Evolutionary conservation across 177 flowering plant genomes (phyloP).

Genomic region (Telopea speciosissima): DNA sequence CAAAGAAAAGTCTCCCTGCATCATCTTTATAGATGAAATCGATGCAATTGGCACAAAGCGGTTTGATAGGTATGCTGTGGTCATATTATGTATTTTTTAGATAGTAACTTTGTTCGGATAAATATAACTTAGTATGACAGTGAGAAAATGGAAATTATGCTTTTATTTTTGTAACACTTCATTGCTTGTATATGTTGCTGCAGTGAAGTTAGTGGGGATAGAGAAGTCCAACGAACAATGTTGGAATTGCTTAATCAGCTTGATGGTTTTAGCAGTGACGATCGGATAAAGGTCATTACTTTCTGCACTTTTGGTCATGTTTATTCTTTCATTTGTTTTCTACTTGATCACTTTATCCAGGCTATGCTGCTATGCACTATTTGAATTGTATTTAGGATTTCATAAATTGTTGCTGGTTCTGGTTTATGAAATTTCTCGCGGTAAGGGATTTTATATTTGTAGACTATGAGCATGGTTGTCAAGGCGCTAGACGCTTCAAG

Average conservation of each 20-base stretch:
- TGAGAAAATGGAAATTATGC: no score
- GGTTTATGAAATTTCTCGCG: not conserved
- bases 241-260: slow-evolving; percentile 93
- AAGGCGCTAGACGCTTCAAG: no score
- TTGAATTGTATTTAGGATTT: no score
- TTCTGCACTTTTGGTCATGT: not conserved
- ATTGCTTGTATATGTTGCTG: slow-evolving; percentile 5
- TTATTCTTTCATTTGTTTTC: not conserved
- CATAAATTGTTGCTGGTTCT: not conserved
- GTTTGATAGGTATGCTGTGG: slow-evolving; percentile 68
- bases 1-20: slow-evolving; percentile 94
- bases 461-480: no score
- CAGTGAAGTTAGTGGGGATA: slow-evolving; percentile 99
- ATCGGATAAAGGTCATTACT: slow-evolving; percentile 63
- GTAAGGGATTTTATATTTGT: not conserved
- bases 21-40: slow-evolving; percentile 95
- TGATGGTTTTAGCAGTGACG: slow-evolving; percentile 96
- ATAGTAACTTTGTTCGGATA: not conserved
- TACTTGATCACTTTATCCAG: not conserved
- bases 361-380: not conserved
- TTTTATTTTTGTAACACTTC: not conserved
- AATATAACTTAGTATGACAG: not conserved
- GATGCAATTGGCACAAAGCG: slow-evolving; percentile 98
- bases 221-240: slow-evolving; percentile 98
- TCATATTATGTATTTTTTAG: not conserved